Conservation (phyloP, 306 rosid species). For the Lablab purpureus region DNA sequence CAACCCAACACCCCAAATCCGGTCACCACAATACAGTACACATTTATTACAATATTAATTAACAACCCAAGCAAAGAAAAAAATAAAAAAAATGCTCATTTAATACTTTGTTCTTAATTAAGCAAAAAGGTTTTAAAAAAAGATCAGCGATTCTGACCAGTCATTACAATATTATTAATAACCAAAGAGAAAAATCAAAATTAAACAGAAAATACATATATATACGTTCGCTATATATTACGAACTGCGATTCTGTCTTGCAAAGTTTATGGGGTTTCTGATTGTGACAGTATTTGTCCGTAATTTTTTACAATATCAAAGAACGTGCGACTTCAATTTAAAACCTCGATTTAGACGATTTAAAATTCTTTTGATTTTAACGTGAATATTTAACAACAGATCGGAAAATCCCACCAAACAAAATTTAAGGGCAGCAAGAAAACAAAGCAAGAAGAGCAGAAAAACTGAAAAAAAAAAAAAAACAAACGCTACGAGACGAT, state of each 20-base stretch:
- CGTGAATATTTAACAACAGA: not conserved
- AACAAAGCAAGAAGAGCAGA: not conserved
- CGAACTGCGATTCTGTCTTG: not conserved
- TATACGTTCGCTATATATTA: not conserved
- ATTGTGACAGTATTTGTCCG: not conserved
- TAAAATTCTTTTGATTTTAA: not conserved
- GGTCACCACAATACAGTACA: conserved; percentile 39
- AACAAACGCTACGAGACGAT: conserved; percentile 31
- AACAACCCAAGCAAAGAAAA: not conserved
- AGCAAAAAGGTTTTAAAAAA: not conserved
- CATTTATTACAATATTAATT: conserved; percentile 47
- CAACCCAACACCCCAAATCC: conserved; percentile 43
- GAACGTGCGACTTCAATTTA: not conserved
- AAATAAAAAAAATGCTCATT: not conserved
- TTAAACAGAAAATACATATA: not conserved
- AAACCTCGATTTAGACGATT: not conserved
- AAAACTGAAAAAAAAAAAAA: not conserved
- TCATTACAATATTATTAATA: not conserved
- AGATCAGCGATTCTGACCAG: not conserved
- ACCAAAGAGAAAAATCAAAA: not conserved
- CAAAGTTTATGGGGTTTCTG: not conserved
- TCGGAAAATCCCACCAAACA: conserved; percentile 27
- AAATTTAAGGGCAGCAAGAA: conserved; percentile 26
- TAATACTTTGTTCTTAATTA: not conserved
- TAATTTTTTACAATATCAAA: not conserved